These are phyloP conservation scores for Bombardia bombarda DNA, from an alignment of 495 filamentous ascomycete species.

Conservation along the genomic window DNA sequence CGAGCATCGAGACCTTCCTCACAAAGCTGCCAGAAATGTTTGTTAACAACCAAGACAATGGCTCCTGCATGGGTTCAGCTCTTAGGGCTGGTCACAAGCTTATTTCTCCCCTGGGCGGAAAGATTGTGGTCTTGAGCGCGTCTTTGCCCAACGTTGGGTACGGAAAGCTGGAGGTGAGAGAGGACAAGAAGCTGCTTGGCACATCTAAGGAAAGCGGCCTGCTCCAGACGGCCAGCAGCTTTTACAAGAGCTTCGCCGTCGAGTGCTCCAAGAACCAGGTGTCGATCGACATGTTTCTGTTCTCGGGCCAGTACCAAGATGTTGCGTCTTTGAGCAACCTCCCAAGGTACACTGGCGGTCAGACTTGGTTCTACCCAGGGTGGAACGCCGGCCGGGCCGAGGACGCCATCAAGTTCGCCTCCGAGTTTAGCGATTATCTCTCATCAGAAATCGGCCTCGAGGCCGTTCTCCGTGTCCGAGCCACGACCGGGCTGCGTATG, in stretches of 20 bases:
- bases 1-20: conserved; percentile 86
- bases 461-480: conserved; percentile 89
- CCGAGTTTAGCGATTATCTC: conserved; percentile 92
- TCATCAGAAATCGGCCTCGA: conserved; percentile 94
- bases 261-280: conserved; percentile 99
- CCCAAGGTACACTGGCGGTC: conserved; percentile 91
- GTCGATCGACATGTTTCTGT: conserved; percentile 98
- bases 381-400: conserved; percentile 92
- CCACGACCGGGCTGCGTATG: conserved; percentile 92
- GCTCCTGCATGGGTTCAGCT: conserved; percentile 88
- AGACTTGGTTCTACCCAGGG: conserved; percentile 97
- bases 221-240: conserved; percentile 84
- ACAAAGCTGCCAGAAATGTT: conserved; percentile 94
- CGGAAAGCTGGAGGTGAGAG: conserved; percentile 86
- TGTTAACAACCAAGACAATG: conserved; percentile 77
- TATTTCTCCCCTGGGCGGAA: conserved; percentile 87
- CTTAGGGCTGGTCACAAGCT: conserved; percentile 90
- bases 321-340: conserved; percentile 92
- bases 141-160: conserved; percentile 85
- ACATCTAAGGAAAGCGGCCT: conserved; percentile 84
- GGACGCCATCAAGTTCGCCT: conserved; percentile 95
- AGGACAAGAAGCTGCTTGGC: conserved; percentile 93
- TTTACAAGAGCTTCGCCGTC: conserved; percentile 98
- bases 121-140: conserved; percentile 83
- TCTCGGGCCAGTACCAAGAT: conserved; percentile 94